These are phyloP conservation scores for Omphalotus olearius DNA, from an alignment of 1,284 basidiomycete genomes.

Conservation along the genomic window DNA sequence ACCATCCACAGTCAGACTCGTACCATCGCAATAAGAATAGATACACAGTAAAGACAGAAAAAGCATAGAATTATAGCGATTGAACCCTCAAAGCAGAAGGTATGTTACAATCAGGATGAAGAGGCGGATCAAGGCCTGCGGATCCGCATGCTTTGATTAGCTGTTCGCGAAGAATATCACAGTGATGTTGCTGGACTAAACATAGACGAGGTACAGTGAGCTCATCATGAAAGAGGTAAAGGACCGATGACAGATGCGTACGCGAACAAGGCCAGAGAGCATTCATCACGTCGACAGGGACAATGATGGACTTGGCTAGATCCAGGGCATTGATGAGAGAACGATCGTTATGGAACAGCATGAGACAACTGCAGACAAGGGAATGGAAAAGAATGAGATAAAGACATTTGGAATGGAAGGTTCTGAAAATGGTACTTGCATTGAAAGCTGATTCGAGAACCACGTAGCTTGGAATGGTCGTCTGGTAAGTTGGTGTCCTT, in stretches of 20 bases:
- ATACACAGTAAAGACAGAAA: background rate
- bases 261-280: slow-evolving; percentile 67
- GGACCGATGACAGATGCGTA: slow-evolving; percentile 29
- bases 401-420: background rate
- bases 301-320: slow-evolving; percentile 59
- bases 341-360: slow-evolving; percentile 61
- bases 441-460: slow-evolving; percentile 63
- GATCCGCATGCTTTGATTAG: slow-evolving; percentile 42
- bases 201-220: background rate
- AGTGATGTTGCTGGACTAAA: slow-evolving; percentile 40
- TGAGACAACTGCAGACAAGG: slow-evolving; percentile 46
- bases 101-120: slow-evolving; percentile 26
- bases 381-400: slow-evolving; percentile 11
- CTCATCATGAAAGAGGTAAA: background rate
- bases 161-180: slow-evolving; percentile 40
- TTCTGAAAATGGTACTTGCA: slow-evolving; percentile 35
- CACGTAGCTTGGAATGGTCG: slow-evolving; percentile 68
- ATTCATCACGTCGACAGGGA: slow-evolving; percentile 61
- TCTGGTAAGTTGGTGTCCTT: slow-evolving; percentile 51
- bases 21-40: background rate
- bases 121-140: slow-evolving; percentile 36
- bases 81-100: slow-evolving; percentile 4
- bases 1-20: too few species aligned
- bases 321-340: slow-evolving; percentile 56
- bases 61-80: background rate